These are phyloP conservation scores for Carex myosuroides DNA, from an alignment of 176 grass and related monocot genomes.

Conservation along the genomic window DNA sequence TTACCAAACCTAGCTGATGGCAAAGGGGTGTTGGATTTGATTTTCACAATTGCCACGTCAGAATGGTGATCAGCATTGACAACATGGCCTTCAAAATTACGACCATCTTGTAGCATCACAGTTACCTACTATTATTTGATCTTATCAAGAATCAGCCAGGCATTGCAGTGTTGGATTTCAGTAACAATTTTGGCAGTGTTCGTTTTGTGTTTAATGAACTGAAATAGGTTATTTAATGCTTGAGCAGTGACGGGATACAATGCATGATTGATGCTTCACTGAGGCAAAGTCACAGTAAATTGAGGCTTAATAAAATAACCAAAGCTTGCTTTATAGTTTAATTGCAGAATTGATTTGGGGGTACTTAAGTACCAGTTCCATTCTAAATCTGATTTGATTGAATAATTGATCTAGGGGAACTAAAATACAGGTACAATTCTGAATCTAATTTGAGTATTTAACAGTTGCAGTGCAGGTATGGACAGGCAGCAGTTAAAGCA, in stretches of 20 bases:
- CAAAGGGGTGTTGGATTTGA: conserved; percentile 65
- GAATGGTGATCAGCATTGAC: conserved; percentile 51
- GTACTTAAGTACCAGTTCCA: neutral
- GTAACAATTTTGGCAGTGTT: neutral
- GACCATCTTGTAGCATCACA: conserved; percentile 86
- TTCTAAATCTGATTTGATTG: neutral
- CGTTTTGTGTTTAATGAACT: neutral
- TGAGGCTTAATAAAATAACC: neutral
- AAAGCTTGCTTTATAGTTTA: neutral
- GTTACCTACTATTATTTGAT: conserved; percentile 43
- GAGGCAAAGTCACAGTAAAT: neutral
- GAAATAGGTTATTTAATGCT: neutral
- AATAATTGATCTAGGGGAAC: neutral
- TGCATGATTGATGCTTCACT: neutral
- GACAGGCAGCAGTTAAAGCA: neutral
- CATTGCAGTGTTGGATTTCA: neutral
- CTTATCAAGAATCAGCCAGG: neutral
- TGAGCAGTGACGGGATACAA: neutral
- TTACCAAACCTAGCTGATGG: conserved; percentile 66
- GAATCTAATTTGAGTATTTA: neutral
- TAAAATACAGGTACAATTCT: neutral
- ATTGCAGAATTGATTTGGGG: neutral
- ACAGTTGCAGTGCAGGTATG: neutral
- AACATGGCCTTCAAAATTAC: conserved; percentile 55
- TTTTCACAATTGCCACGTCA: conserved; percentile 80